These are phyloP conservation scores for Nevesoporus exiguus DNA, from an alignment of 768 basidiomycete species.

Conservation along the genomic window DNA sequence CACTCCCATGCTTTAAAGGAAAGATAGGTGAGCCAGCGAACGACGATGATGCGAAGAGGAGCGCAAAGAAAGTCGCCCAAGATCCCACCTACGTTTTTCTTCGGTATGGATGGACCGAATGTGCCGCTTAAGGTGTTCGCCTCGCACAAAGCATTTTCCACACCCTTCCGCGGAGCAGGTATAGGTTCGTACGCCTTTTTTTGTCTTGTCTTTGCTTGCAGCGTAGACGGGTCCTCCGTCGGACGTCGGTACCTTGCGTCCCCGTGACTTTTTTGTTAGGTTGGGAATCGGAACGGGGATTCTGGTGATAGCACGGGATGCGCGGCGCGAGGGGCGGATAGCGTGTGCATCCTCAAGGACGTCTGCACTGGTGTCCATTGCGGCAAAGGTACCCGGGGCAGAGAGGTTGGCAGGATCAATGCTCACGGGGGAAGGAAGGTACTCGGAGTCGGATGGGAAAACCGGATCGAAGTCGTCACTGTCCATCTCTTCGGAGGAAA, in stretches of 20 bases:
- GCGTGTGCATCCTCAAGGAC: neutral
- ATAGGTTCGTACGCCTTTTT: conserved; percentile 45
- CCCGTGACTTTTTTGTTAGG: conserved; percentile 47
- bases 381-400: neutral
- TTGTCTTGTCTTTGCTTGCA: conserved; percentile 31
- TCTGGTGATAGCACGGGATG: conserved; percentile 22
- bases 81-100: conserved; percentile 68
- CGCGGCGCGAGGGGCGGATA: conserved; percentile 21
- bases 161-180: conserved; percentile 70
- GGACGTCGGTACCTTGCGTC: conserved; percentile 46
- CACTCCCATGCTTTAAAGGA: conserved; percentile 35
- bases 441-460: conserved; percentile 26
- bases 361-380: neutral
- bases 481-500: conserved; percentile 17
- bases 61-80: neutral
- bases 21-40: neutral
- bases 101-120: conserved; percentile 77
- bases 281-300: conserved; percentile 47
- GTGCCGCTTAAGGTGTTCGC: conserved; percentile 82
- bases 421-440: conserved; percentile 9
- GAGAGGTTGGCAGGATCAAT: conserved; percentile 13
- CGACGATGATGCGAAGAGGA: neutral
- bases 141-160: conserved; percentile 73
- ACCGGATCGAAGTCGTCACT: conserved; percentile 17
- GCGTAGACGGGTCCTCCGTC: conserved; percentile 20